Evolutionary conservation across 1,284 basidiomycete species (phyloP).

Genomic region (Abortiporus biennis): DNA sequence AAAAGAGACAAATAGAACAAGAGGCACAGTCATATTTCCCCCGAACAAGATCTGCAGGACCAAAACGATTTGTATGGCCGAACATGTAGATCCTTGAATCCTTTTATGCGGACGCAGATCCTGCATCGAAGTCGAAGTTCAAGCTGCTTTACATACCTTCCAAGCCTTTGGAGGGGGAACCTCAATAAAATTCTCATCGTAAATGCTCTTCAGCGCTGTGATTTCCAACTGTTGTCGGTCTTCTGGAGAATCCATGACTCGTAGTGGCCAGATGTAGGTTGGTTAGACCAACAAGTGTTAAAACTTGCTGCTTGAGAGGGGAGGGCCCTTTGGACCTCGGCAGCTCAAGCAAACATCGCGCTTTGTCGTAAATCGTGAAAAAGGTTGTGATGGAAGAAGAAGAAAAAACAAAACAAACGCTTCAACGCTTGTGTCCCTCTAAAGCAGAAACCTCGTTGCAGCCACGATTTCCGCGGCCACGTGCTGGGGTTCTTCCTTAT

Average conservation of each 20-base stretch:
- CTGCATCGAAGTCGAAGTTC: no score
- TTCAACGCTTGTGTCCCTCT: no score
- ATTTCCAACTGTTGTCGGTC: constrained; percentile 72
- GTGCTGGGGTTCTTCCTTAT: no score
- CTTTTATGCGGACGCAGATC: no score
- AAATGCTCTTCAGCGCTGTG: constrained; percentile 71
- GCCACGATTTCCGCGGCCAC: no score
- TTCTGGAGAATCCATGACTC: constrained; percentile 50
- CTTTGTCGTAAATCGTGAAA: constrained; percentile 10
- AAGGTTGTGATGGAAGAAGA: neutral
- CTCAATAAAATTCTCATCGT: constrained; percentile 67
- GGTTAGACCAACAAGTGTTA: constrained; percentile 1
- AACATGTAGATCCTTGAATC: no score
- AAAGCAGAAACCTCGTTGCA: no score
- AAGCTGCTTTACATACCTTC: constrained; percentile 71
- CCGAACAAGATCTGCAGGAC: no score
- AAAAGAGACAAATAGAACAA: no score
- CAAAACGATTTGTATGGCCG: no score
- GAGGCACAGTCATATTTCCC: no score
- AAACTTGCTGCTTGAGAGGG: constrained; percentile 32
- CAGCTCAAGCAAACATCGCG: constrained; percentile 65
- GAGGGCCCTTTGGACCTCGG: constrained; percentile 65
- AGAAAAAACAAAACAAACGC: neutral
- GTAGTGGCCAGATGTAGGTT: constrained; percentile 2
- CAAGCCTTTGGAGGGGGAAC: constrained; percentile 71